Percentiles rank a stretch among this genome's conserved stretches.
Conservation (phyloP, 2,329 filamentous ascomycete species). For the Botryosphaeria dothidea region DNA sequence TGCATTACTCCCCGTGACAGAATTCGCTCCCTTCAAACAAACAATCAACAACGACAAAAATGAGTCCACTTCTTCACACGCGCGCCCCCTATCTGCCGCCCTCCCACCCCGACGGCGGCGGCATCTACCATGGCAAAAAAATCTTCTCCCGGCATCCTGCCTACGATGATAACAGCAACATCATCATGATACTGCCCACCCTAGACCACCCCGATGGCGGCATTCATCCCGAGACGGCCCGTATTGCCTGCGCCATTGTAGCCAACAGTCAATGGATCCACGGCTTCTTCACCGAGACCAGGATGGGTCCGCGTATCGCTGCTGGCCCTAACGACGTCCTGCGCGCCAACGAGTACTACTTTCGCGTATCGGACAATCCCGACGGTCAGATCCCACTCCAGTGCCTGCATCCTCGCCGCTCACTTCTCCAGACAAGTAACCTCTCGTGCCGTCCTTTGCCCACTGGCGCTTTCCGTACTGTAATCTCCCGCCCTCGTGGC, state of each 20-base stretch:
- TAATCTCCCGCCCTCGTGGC: conserved; percentile 20
- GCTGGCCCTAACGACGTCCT: background rate
- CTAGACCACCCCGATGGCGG: conserved; percentile 1
- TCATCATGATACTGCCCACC: conserved; percentile 3
- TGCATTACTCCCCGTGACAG: too few relatives aligned
- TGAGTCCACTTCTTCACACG: too few relatives aligned
- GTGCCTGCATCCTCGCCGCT: too few relatives aligned
- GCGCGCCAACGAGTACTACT: background rate
- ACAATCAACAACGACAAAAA: too few relatives aligned
- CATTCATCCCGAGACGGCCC: background rate
- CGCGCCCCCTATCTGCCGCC: too few relatives aligned
- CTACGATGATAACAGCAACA: conserved; percentile 16
- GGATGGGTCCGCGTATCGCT: background rate
- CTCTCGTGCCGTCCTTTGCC: conserved; percentile 24
- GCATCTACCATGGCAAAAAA: too few relatives aligned
- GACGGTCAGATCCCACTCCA: background rate
- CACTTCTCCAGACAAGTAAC: conserved; percentile 21
- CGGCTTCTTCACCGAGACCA: background rate
- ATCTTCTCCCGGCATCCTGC: conserved; percentile 5
- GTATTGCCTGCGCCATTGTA: background rate
- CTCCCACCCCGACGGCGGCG: too few relatives aligned
- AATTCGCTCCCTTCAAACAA: too few relatives aligned
- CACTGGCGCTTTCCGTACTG: conserved; percentile 25
- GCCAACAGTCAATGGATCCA: background rate
- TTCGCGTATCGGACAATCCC: background rate